Base-by-base conservation (phyloP, 257 asterid genomes). In the Scutellaria barbata region DNA sequence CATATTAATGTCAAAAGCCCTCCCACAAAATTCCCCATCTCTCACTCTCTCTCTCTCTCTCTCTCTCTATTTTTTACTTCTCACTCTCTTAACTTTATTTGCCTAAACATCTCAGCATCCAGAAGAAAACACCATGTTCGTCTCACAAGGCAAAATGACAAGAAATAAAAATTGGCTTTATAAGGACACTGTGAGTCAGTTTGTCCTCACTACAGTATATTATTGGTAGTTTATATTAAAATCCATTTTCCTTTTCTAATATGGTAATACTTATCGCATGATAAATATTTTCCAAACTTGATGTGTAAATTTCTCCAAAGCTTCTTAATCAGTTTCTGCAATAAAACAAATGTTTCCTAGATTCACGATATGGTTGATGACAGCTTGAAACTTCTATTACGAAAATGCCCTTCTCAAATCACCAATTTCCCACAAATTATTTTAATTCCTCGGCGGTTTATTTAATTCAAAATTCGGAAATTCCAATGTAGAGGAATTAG, bases 341-440 rank as follows among this genome's bases (percentile, higher is more conserved):
- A 81, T 40, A 71, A 77, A 68, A 46, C 73, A 73, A 76, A 54
- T 42, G 45, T 12, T 51, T 60, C 85, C 85, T 77, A 79, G 79
- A 80, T 82, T 83, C 80, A 75, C 83, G 88, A 81, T 78, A 77
- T 74, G 13, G 88, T 85, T 85, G 92, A 73, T 68, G 86, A 79
- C 96, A 83, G 88, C 87, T 81, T 70, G 83, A 62, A 60, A 1
- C 10, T 14, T 17, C 17, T 16, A n/a, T 86, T 75, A 76, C 92
- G 0, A 58, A 58, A 76, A 2, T 84, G 67, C 85, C 90, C 92
- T 74, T 75, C 10, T 11, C 17, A 17, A 72, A 61, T 51, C 41
- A 6, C 22, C 64, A 64, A 67, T 68, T 63, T 54, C 64, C 74
- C 62, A 78, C 3, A 0, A 53, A 48, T 25, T 63, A 48, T 46